Evolutionary conservation across 2,329 filamentous ascomycete genomes (phyloP), one percentile per base, ranked within the genome.

Genomic region (Mollisia scopiformis): DNA sequence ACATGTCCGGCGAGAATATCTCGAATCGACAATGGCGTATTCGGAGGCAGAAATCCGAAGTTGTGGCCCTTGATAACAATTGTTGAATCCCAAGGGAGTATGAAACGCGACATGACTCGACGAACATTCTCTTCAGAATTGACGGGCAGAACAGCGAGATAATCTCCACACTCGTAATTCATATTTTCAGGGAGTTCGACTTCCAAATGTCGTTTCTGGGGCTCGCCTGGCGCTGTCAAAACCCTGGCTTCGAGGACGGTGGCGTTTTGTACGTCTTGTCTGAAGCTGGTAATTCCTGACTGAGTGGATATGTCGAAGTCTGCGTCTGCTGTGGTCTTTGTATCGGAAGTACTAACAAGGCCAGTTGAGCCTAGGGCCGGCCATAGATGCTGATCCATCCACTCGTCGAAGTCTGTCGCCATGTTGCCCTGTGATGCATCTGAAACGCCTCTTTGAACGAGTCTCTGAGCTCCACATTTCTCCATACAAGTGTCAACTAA

Each of bases 121-220:
- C 81, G 79, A 5, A 93, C 83, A 10, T 79, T 85, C 30, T 81
- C 75, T 49, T 80, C 80, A 1, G 86, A 85, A 72, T 94, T 94
- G 30, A 91, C 75, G 0, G 91, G 91, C 1, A 93, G 78, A 2
- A 93, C 79, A 0, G 89, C 88, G 0, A 94, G 81, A 71, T 95
- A 94, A 71, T 94, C 91, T 14, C 91, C 91, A 1, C 88, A 84
- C 39, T 83, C 81, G 75, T 93, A 94, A 0, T 80, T 82, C 79
- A 86, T 80, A 54, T 82, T 84, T 0, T 80, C 82, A 0, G 91
- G 90, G 1, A 94, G 79, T 62, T 85, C 83, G 33, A 93, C 35
- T 31, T 60, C 85, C 21, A 91, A 82, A 63, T 88, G 82, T 28
- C 84, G 83, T 77, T 92, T 92, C 41, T 77, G 76, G 0, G 84